Conservation (phyloP, 75 land plant genomes). For the Isoetes taiwanensis region DNA sequence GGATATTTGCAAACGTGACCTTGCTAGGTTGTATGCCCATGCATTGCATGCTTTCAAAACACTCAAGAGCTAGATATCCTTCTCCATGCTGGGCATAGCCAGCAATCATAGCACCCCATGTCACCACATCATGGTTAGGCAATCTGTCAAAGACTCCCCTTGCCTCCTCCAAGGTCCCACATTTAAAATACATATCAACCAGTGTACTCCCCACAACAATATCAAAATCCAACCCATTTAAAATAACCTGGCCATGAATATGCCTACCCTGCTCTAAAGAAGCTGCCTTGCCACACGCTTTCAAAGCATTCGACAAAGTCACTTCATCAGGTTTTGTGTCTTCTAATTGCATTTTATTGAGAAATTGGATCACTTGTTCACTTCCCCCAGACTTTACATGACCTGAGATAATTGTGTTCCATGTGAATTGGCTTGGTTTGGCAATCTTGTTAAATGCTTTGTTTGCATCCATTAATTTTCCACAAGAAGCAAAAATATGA, state of each 20-base stretch:
- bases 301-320: constrained; percentile 40
- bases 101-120: constrained; percentile 48
- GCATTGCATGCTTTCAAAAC: constrained; percentile 34
- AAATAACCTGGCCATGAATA: constrained; percentile 32
- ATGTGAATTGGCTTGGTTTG: constrained; percentile 33
- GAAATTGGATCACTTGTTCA: constrained; percentile 27
- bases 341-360: constrained; percentile 38
- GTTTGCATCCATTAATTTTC: constrained; percentile 3
- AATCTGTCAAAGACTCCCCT: constrained; percentile 27
- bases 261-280: constrained; percentile 39
- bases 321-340: constrained; percentile 39
- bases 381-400: constrained; percentile 46
- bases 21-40: constrained; percentile 31
- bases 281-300: constrained; percentile 39
- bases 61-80: constrained; percentile 18
- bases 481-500: no score
- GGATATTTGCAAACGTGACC: constrained; percentile 42
- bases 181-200: constrained; percentile 36
- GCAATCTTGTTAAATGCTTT: constrained; percentile 36
- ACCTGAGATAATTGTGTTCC: constrained; percentile 55
- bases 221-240: constrained; percentile 20
- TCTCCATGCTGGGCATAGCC: constrained; percentile 39
- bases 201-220: constrained; percentile 31
- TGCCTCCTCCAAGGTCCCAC: constrained; percentile 32
- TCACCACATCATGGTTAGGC: constrained; percentile 13